phyloP scores from a whole-genome alignment of 352 stramenopile species.

The Peronospora destructor region DNA sequence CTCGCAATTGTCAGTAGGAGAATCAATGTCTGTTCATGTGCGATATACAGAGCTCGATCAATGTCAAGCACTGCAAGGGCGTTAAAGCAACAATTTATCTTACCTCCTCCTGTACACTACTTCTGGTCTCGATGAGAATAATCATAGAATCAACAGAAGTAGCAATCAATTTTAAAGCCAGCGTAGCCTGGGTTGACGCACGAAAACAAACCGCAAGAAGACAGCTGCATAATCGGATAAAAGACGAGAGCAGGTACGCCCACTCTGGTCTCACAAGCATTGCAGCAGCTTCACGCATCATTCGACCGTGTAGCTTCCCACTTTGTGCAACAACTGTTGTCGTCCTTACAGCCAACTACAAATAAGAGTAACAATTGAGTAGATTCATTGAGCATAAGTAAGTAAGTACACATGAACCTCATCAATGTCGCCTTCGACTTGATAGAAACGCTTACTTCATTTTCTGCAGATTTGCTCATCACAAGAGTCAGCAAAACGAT shows the following conservation, averaged over 20 bases:
- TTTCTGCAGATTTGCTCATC: slow-evolving; percentile 56
- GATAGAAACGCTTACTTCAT: slow-evolving; percentile 30
- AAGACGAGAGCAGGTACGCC: slow-evolving; percentile 34
- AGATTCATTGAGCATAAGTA: too few species aligned
- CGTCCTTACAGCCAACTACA: slow-evolving; percentile 38
- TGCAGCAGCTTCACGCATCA: slow-evolving; percentile 26
- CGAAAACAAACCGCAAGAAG: slow-evolving; percentile 44
- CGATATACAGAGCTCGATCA: slow-evolving; percentile 1
- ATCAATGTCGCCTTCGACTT: background rate
- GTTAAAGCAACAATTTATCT: background rate
- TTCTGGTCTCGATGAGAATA: slow-evolving; percentile 32
- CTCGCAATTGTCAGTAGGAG: slow-evolving; percentile 63
- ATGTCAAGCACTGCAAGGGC: background rate
- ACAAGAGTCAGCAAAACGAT: slow-evolving; percentile 54
- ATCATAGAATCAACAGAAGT: slow-evolving; percentile 36
- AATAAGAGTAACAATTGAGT: background rate
- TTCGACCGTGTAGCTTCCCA: slow-evolving; percentile 27
- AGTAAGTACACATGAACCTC: background rate
- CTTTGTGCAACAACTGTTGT: slow-evolving; percentile 36
- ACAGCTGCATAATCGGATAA: slow-evolving; percentile 51
- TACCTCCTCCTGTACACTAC: slow-evolving; percentile 56
- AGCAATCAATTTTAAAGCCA: slow-evolving; percentile 37
- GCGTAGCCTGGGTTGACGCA: slow-evolving; percentile 19
- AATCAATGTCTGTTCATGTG: slow-evolving; percentile 42
- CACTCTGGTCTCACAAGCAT: slow-evolving; percentile 42